Evolutionary conservation across 352 stramenopile species (phyloP).

Genomic region (Pythium utonaiense): DNA sequence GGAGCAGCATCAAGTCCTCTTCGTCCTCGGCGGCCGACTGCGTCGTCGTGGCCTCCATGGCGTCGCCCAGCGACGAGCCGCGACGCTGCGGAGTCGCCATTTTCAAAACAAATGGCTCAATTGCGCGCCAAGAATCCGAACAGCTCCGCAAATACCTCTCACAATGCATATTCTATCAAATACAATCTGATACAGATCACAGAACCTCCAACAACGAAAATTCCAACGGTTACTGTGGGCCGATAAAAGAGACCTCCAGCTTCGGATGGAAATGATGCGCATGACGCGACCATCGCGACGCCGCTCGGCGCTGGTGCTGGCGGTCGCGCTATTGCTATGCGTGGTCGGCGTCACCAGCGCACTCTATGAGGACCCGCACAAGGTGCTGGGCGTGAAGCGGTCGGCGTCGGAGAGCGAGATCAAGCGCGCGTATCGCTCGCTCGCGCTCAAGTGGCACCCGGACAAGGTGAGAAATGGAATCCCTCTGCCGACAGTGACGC

Average conservation of each 20-base stretch:
- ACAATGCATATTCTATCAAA: not conserved
- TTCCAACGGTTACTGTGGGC: not conserved
- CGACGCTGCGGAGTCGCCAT: not conserved
- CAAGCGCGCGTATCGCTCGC: constrained; percentile 78
- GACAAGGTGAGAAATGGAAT: too few species aligned
- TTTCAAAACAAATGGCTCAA: constrained; percentile 6
- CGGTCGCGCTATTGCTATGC: constrained; percentile 6
- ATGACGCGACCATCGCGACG: too few species aligned
- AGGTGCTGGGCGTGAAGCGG: constrained; percentile 55
- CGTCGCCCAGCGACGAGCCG: not conserved
- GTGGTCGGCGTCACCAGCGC: not conserved
- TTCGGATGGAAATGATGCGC: too few species aligned
- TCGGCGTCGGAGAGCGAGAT: constrained; percentile 71
- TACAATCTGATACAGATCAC: not conserved
- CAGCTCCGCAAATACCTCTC: not conserved
- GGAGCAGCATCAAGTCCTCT: constrained; percentile 19
- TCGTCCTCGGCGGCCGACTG: constrained; percentile 31
- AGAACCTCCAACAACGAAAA: not conserved
- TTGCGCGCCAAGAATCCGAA: constrained; percentile 1
- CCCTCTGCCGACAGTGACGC: too few species aligned
- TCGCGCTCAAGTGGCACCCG: constrained; percentile 89
- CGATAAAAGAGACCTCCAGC: too few species aligned
- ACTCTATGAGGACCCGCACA: constrained; percentile 66
- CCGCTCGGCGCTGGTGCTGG: not conserved
- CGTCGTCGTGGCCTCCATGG: constrained; percentile 17